Percentiles rank a stretch among this genome's conserved stretches.
These are phyloP conservation scores for Irpex sp. DNA, from an alignment of 1,284 basidiomycete genomes.

Conservation along the genomic window DNA sequence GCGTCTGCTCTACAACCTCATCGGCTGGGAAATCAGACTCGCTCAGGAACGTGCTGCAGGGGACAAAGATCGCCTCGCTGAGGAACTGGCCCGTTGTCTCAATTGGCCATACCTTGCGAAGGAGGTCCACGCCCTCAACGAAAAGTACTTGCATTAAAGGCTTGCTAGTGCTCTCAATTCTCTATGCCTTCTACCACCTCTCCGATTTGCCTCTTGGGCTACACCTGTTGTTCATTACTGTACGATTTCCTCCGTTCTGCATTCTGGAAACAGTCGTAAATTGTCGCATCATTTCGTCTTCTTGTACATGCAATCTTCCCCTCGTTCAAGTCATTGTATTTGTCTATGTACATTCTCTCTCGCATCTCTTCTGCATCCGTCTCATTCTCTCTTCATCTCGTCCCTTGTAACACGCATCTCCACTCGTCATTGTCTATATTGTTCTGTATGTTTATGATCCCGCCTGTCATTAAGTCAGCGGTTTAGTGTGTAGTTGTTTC, in stretches of 20 bases:
- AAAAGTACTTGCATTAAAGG: constrained; percentile 65
- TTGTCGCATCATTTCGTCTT: background rate
- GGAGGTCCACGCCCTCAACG: constrained; percentile 77
- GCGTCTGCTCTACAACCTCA: constrained; percentile 88
- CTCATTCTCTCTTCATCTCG: background rate
- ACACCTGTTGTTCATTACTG: background rate
- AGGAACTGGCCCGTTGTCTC: constrained; percentile 58
- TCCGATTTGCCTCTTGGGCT: background rate
- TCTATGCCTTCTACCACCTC: background rate
- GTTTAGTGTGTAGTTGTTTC: background rate
- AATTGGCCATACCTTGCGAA: constrained; percentile 78
- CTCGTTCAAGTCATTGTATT: background rate
- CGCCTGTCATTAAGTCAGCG: background rate
- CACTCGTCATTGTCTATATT: background rate
- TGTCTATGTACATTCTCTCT: background rate
- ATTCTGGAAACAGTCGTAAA: background rate
- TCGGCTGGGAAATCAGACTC: constrained; percentile 89
- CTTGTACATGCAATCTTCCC: background rate
- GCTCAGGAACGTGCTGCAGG: constrained; percentile 62
- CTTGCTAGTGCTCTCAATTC: background rate
- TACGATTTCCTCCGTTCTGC: background rate
- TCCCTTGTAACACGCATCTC: background rate
- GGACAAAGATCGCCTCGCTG: constrained; percentile 44
- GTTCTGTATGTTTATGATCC: background rate
- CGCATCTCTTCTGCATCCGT: background rate